A percentile compares a stretch with the other conserved stretches of the same genome.
These are phyloP conservation scores for Botrytis aclada DNA, from an alignment of 2,329 filamentous ascomycete species.

Conservation along the genomic window DNA sequence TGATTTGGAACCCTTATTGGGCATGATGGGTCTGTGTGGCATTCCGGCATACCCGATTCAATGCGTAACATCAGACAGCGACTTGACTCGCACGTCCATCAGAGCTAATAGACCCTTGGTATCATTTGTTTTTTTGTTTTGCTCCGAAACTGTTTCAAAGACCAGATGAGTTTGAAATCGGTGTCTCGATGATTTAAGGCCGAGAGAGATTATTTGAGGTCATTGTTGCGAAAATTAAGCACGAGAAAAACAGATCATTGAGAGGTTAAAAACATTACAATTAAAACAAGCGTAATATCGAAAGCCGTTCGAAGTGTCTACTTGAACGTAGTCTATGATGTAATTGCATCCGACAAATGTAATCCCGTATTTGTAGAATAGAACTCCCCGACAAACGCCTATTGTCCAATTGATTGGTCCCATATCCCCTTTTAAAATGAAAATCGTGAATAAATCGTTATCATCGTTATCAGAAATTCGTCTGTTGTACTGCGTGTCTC, in stretches of 20 bases:
- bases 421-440: background rate
- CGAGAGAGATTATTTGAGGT: background rate
- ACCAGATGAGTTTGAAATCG: background rate
- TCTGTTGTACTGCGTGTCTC: background rate
- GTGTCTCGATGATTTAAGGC: background rate
- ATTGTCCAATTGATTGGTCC: background rate
- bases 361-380: background rate
- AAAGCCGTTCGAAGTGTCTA: background rate
- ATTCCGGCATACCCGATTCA: background rate
- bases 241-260: background rate
- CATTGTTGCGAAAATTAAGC: background rate
- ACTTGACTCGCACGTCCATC: background rate
- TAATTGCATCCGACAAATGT: background rate
- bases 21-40: background rate
- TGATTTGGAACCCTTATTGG: background rate
- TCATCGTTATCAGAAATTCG: background rate
- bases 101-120: background rate
- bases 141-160: background rate
- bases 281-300: background rate
- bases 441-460: background rate
- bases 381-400: background rate
- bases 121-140: background rate
- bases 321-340: background rate
- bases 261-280: background rate
- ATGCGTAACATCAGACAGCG: background rate